Evolutionary conservation across 169 alveolate genomes (phyloP).

Genomic region (Cryptosporidium ubiquitum): DNA sequence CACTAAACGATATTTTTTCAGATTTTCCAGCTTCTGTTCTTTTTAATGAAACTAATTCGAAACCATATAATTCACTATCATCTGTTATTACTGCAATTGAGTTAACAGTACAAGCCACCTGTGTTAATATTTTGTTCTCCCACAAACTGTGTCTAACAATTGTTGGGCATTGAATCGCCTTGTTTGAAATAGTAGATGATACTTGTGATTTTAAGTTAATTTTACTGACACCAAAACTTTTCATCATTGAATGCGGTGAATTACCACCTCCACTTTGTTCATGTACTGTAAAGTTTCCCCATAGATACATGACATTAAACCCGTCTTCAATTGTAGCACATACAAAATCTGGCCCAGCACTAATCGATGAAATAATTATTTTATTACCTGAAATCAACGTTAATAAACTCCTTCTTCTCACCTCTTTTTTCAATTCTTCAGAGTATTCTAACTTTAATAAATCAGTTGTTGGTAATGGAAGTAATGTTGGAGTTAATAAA

Average conservation of each 20-base stretch:
- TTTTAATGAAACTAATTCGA: constrained; percentile 27
- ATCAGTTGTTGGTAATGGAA: constrained; percentile 50
- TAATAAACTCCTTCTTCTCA: constrained; percentile 64
- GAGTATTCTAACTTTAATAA: constrained; percentile 35
- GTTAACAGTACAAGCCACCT: constrained; percentile 61
- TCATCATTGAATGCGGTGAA: constrained; percentile 17
- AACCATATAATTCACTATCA: constrained; percentile 67
- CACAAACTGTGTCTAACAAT: constrained; percentile 62
- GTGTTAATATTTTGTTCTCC: constrained; percentile 66
- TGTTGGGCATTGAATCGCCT: constrained; percentile 71
- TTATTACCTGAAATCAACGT: constrained; percentile 56
- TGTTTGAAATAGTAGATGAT: constrained; percentile 10
- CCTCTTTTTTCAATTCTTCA: constrained; percentile 51
- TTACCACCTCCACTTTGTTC: constrained; percentile 18
- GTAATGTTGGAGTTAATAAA: constrained; percentile 38
- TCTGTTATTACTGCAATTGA: constrained; percentile 73
- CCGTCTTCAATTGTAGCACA: constrained; percentile 72
- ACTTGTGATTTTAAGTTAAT: constrained; percentile 40
- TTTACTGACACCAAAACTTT: constrained; percentile 16
- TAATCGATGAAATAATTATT: constrained; percentile 56
- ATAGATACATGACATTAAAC: constrained; percentile 64
- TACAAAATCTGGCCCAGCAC: constrained; percentile 73
- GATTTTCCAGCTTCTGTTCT: constrained; percentile 71
- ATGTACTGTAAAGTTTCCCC: constrained; percentile 63
- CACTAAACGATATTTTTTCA: not conserved